These are phyloP conservation scores for Silene noctiflora DNA, from an alignment of 179 eudicot species.

Conservation along the genomic window DNA sequence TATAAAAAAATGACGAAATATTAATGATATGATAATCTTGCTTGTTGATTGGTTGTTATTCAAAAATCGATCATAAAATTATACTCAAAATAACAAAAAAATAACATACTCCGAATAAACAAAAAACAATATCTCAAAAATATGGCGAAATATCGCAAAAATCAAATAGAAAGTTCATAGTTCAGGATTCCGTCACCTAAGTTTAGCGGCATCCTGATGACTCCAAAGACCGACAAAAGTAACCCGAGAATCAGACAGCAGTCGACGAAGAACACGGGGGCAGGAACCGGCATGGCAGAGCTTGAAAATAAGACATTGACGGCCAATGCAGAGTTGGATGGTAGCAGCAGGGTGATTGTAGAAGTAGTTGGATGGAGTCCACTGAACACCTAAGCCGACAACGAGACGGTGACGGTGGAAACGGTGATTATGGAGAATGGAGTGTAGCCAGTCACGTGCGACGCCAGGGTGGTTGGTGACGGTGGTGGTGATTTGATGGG, in stretches of 20 bases:
- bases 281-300: constrained; percentile 1
- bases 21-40: no score
- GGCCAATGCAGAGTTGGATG: constrained; percentile 23
- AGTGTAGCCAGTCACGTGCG: constrained; percentile 17
- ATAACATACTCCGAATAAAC: no score
- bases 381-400: constrained; percentile 29
- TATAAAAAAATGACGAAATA: no score
- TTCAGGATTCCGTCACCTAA: not conserved
- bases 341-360: constrained; percentile 14
- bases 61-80: no score
- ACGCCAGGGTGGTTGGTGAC: constrained; percentile 20
- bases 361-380: constrained; percentile 13
- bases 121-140: no score
- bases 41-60: no score
- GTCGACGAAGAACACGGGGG: constrained; percentile 14
- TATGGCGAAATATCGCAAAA: no score
- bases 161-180: not conserved
- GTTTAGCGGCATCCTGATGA: constrained; percentile 2
- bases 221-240: constrained; percentile 25
- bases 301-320: constrained; percentile 21
- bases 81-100: no score
- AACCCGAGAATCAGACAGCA: not conserved
- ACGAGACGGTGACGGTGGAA: constrained; percentile 1
- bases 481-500: constrained; percentile 17
- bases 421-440: constrained; percentile 10